These are phyloP conservation scores for Xylaria sp. DNA, from an alignment of 2,329 filamentous ascomycete species.

Conservation along the genomic window DNA sequence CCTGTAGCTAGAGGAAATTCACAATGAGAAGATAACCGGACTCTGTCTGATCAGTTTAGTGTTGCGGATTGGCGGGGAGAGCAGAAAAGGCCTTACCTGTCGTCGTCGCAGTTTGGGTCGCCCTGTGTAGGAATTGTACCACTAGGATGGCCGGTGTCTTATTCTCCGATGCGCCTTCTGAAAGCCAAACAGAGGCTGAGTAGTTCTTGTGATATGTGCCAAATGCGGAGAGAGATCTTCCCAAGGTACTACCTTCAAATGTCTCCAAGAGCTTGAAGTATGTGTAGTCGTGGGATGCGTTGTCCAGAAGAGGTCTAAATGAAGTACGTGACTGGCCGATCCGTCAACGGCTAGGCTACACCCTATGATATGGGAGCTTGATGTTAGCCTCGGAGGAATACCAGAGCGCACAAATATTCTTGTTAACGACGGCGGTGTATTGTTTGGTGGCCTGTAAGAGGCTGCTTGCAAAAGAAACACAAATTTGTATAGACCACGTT, in stretches of 20 bases:
- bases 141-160: too few relatives aligned
- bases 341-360: not conserved
- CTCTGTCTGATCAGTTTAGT: not conserved
- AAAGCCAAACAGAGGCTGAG: not conserved
- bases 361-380: not conserved
- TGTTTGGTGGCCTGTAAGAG: not conserved
- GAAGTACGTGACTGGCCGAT: not conserved
- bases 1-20: not conserved
- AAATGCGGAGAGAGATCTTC: not conserved
- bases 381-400: not conserved
- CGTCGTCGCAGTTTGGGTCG: not conserved
- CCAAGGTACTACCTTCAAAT: not conserved
- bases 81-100: not conserved
- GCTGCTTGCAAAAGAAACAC: not conserved
- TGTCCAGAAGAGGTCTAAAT: not conserved
- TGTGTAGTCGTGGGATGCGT: too few relatives aligned
- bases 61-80: too few relatives aligned
- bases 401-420: not conserved
- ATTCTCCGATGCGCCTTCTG: not conserved
- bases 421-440: not conserved
- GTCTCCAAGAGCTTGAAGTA: not conserved
- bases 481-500: not conserved
- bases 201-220: not conserved
- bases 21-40: not conserved
- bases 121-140: not conserved